phyloP scores from a whole-genome alignment of 164 flowering plant genomes.

The Stephania yunnanensis region DNA sequence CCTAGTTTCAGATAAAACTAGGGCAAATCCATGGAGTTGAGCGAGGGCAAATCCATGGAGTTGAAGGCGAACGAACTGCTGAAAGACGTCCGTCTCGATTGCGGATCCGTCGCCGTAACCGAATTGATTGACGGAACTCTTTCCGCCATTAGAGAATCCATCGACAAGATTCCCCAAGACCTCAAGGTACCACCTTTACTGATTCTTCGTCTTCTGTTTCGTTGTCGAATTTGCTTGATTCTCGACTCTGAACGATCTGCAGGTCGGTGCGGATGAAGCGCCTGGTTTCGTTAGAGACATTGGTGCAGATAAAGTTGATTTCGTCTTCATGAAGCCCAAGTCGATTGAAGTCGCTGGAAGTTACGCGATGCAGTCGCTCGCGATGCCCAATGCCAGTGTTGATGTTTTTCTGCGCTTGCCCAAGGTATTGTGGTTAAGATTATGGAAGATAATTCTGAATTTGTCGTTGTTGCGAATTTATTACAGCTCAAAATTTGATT shows the following conservation, averaged over 20 bases:
- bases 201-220: not conserved
- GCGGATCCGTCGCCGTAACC: conserved; percentile 32
- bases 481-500: not conserved
- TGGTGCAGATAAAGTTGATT: conserved; percentile 71
- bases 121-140: conserved; percentile 46
- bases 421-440: conserved; percentile 41
- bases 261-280: conserved; percentile 70
- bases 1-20: too few relatives aligned
- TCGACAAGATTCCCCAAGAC: conserved; percentile 50
- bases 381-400: conserved; percentile 52
- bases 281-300: conserved; percentile 72
- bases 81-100: conserved; percentile 63
- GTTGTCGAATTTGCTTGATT: not conserved
- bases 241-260: conserved; percentile 3
- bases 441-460: not conserved
- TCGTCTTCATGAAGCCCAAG: conserved; percentile 65
- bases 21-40: conserved; percentile 32
- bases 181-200: conserved; percentile 30
- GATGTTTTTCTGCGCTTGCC: conserved; percentile 78
- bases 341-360: conserved; percentile 67
- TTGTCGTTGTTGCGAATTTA: not conserved
- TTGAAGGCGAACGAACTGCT: conserved; percentile 56
- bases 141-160: conserved; percentile 48
- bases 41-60: conserved; percentile 22
- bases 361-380: conserved; percentile 48